Base-by-base conservation (phyloP, 139 green algal species). In the Chloropicon primus region DNA sequence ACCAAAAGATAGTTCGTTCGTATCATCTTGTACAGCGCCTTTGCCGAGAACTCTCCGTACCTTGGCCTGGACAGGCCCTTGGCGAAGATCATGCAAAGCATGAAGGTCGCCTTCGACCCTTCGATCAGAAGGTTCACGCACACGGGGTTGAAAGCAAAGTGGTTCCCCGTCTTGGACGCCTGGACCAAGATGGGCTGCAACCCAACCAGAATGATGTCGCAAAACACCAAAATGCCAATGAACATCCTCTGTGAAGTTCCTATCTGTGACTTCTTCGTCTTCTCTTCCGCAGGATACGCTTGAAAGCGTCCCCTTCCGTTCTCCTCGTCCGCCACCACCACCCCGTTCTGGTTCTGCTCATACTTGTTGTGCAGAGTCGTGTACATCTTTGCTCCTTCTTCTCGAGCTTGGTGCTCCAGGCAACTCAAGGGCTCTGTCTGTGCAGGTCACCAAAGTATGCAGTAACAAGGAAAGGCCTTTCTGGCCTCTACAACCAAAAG, bases 181-280 rank as follows among this genome's bases (percentile, higher is more conserved):
- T 97, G 94, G 76, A 98, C 94, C 73, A 98, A 88, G 72, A 98
- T 93, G 2, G 94, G 94, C 78, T 96, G 90, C 74, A 97, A 54
- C 3, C 89, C 89, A 92, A 62, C 41, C 10, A 62, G 41, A 5
- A 62, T 62, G 41, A 62, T 62, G 41, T 62, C 41, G 85, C 54
- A 76, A 27, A 72, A 21, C 29, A 74, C 53, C 2, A 74, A 28
- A n/a, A 26, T 75, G 53, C 24, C 53, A 2, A 25, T 27, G 25
- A 26, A 81, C 24, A 79, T 25, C 3, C 41, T 5, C 41, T 62
- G 41, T 62, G 41, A n/a, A 17, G 41, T 62, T 17, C 41, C 41
- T 5, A 62, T 5, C 41, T 5, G 41, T 17, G 41, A 62, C 41
- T 62, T 62, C 41, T 62, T 62, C 17, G 10, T 17, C 41, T 62